Base-by-base conservation (phyloP, 805 yeast species). In the Kluyveromyces lactis region DNA sequence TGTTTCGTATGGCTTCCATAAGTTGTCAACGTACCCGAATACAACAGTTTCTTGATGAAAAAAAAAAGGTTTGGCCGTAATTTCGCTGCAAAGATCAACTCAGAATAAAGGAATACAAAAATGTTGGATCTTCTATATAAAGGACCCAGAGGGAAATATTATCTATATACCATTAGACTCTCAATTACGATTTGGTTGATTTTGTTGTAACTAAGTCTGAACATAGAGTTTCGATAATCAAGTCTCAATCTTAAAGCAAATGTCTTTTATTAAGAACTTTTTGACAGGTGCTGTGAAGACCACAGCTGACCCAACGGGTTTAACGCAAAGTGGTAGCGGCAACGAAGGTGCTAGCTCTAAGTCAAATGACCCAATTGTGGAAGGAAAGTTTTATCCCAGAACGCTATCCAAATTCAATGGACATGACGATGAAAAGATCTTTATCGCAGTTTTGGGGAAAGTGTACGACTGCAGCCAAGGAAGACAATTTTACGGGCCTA, bases 401-500 rank as follows among this genome's bases (percentile, higher is more conserved):
- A 73, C 85, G 2, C 66, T 90, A 18, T 74, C 75, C 42, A 79
- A 78, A 50, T 87, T 65, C 67, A 86, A 90, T 59, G 97, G 97
- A 1, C 74, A 67, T 39, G 86, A 82, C 47, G 80, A 83, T 46
- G 79, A 79, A 39, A 77, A 77, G 51, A 86, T 90, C n/a, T 82
- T 80, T 53, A 74, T 90, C 45, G 92, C 86, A 0, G 86, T 90
- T n/a, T 76, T 72, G 49, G 95, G 95, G 1, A 79, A 71, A 18
- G 95, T 90, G 2, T 90, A 73, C 53, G 96, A 90, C 54, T 95
- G 86, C 16, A 67, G 85, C 4, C 67, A 69, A 9, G 95, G 95
- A 0, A 75, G 89, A 47, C 73, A 75, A 34, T 89, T 90, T 57
- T 90, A 90, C 60, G 97, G 97, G 0, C 97, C 97, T 5, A 85